Conservation (phyloP, 163 green algal genomes). For the Scenedesmus sp. region DNA sequence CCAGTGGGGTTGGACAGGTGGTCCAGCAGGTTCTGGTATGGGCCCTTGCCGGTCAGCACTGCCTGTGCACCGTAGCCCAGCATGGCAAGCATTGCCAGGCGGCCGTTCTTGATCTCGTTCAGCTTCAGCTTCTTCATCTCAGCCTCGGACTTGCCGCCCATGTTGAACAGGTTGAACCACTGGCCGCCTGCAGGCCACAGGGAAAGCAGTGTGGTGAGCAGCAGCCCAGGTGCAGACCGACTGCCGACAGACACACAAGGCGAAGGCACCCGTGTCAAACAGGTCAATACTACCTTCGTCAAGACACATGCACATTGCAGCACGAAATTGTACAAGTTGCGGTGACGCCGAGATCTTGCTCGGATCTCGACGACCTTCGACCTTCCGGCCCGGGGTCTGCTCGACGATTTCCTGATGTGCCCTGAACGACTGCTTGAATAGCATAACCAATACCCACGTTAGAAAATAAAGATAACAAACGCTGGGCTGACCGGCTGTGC, state of each 20-base stretch:
- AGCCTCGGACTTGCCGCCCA: conserved; percentile 85
- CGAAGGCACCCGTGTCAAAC: no score
- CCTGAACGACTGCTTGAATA: no score
- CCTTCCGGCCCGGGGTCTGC: no score
- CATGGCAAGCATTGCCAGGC: conserved; percentile 86
- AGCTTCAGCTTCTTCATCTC: conserved; percentile 91
- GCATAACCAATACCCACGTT: no score
- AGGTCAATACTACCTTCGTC: no score
- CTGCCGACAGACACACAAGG: not conserved
- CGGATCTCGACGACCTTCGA: not conserved
- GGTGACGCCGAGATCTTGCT: not conserved
- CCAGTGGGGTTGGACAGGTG: conserved; percentile 84
- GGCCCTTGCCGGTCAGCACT: conserved; percentile 85
- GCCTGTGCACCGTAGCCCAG: conserved; percentile 91
- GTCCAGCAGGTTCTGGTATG: conserved; percentile 88
- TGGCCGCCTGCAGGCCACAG: conserved; percentile 72
- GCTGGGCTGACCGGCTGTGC: no score
- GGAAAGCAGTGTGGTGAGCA: not conserved
- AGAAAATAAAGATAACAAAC: no score
- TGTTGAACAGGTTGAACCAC: conserved; percentile 97
- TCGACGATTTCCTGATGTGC: no score
- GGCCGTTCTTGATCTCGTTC: conserved; percentile 87
- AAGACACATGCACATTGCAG: no score
- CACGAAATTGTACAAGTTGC: not conserved
- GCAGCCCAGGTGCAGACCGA: not conserved